Evolutionary conservation across 2,329 filamentous ascomycete species (phyloP).

Genomic region (Cladosporium velox): DNA sequence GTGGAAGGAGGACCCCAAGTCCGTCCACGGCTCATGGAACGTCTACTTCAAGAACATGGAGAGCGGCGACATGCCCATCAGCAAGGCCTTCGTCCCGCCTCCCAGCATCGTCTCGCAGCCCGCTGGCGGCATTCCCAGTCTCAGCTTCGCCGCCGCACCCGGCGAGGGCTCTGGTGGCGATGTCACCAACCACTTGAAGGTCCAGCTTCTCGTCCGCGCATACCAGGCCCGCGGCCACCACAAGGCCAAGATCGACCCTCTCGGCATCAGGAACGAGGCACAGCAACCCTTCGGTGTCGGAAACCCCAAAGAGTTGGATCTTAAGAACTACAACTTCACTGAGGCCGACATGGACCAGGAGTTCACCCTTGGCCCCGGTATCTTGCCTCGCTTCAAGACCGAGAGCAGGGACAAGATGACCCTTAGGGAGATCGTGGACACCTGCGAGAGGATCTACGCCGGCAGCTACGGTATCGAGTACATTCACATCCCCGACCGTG

Average conservation of each 20-base stretch:
- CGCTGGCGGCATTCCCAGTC: slow-evolving; percentile 72
- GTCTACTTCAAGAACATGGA: slow-evolving; percentile 99
- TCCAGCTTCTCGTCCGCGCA: slow-evolving; percentile 92
- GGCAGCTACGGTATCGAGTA: slow-evolving; percentile 98
- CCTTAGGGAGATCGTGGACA: slow-evolving; percentile 85
- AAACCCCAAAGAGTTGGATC: slow-evolving; percentile 87
- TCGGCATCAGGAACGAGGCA: slow-evolving; percentile 86
- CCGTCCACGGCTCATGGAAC: slow-evolving; percentile 97
- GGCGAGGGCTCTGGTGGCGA: slow-evolving; percentile 75
- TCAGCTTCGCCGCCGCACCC: slow-evolving; percentile 65
- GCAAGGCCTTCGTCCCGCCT: slow-evolving; percentile 93
- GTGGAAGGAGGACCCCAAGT: slow-evolving; percentile 91
- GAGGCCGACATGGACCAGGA: slow-evolving; percentile 92
- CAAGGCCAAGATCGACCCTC: slow-evolving; percentile 95
- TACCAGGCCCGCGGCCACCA: slow-evolving; percentile 98
- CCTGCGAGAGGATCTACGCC: slow-evolving; percentile 95
- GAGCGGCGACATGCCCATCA: slow-evolving; percentile 94
- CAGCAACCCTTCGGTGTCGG: slow-evolving; percentile 75
- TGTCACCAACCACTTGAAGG: slow-evolving; percentile 94
- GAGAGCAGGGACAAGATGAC: slow-evolving; percentile 94
- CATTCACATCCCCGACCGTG: slow-evolving; percentile 96
- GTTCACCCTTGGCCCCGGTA: slow-evolving; percentile 89
- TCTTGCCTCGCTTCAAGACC: slow-evolving; percentile 88
- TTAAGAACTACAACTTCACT: slow-evolving; percentile 92
- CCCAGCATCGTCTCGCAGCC: slow-evolving; percentile 86